phyloP scores from a whole-genome alignment of 768 basidiomycete genomes.

The Candolleomyces efflorescens region DNA sequence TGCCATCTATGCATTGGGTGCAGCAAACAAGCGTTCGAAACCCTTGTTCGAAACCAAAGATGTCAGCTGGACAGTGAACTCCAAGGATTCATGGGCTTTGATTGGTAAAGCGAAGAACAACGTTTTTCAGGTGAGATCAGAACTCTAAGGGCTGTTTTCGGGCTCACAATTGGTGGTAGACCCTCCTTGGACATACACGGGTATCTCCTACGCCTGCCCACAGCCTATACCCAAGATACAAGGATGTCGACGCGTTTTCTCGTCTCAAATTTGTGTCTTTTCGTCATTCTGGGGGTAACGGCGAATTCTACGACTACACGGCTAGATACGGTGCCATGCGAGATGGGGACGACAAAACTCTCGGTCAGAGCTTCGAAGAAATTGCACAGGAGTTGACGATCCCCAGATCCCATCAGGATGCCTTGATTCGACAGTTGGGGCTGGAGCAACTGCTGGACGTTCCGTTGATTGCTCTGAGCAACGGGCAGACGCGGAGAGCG shows the following conservation, averaged over 20 bases:
- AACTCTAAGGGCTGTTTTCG: not conserved
- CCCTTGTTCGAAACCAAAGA: slow-evolving; percentile 44
- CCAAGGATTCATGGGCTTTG: slow-evolving; percentile 73
- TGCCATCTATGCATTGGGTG: slow-evolving; percentile 58
- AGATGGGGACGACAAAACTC: slow-evolving; percentile 78
- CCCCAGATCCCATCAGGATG: slow-evolving; percentile 16
- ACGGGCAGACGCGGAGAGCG: slow-evolving; percentile 88
- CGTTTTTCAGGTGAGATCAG: slow-evolving; percentile 55
- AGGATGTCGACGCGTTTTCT: slow-evolving; percentile 42
- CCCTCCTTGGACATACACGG: slow-evolving; percentile 66
- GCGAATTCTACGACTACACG: slow-evolving; percentile 89
- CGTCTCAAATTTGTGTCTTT: slow-evolving; percentile 61
- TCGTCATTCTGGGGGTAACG: slow-evolving; percentile 47
- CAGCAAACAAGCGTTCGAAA: slow-evolving; percentile 29
- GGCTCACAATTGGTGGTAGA: slow-evolving; percentile 30
- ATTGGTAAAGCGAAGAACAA: slow-evolving; percentile 50
- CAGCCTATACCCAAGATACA: slow-evolving; percentile 73
- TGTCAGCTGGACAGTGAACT: slow-evolving; percentile 54
- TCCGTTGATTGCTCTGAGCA: slow-evolving; percentile 81
- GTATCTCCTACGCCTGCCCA: slow-evolving; percentile 55
- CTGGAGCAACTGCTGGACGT: slow-evolving; percentile 68
- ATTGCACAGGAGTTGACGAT: not conserved
- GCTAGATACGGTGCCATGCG: slow-evolving; percentile 87
- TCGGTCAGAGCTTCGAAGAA: slow-evolving; percentile 48
- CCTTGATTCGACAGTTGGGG: slow-evolving; percentile 34